A percentile compares a stretch with the other conserved stretches of the same genome.
Evolutionary conservation across 805 yeast genomes (phyloP).

Genomic region (Nakazawaea sp.): DNA sequence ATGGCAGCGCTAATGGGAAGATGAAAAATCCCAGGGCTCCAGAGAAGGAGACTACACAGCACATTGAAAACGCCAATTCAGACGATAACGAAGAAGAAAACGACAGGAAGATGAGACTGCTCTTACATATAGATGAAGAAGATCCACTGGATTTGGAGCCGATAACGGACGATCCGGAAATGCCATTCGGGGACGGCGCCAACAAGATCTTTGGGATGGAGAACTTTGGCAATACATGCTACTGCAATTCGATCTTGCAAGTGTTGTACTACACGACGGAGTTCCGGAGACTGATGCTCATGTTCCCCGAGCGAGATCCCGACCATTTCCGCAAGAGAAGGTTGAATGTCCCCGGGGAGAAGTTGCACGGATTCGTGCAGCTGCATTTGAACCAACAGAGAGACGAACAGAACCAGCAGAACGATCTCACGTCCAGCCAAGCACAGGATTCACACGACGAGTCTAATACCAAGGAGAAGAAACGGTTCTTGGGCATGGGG

Average conservation of each 20-base stretch:
- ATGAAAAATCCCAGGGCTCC: background rate
- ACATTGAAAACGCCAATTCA: constrained; percentile 8
- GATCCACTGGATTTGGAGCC: constrained; percentile 18
- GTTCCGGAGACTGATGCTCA: constrained; percentile 53
- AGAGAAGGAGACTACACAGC: constrained; percentile 10
- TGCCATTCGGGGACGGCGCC: constrained; percentile 63
- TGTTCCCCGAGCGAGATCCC: constrained; percentile 35
- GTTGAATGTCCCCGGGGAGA: constrained; percentile 30
- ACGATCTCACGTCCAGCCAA: background rate
- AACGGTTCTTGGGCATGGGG: constrained; percentile 10
- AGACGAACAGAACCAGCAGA: background rate
- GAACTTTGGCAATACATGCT: constrained; percentile 88
- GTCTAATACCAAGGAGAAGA: constrained; percentile 2
- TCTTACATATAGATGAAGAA: constrained; percentile 13
- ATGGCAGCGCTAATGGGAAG: too few relatives aligned
- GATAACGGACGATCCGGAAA: constrained; percentile 15
- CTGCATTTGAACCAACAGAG: constrained; percentile 8
- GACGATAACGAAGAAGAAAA: background rate
- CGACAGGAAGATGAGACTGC: background rate
- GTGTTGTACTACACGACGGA: constrained; percentile 70
- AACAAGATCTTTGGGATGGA: constrained; percentile 74
- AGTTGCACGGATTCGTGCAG: constrained; percentile 30
- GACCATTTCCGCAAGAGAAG: constrained; percentile 29
- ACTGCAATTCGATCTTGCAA: constrained; percentile 88
- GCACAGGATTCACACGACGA: background rate